Conservation (phyloP, 1,139 yeast genomes). For the Pichia cactophila region DNA sequence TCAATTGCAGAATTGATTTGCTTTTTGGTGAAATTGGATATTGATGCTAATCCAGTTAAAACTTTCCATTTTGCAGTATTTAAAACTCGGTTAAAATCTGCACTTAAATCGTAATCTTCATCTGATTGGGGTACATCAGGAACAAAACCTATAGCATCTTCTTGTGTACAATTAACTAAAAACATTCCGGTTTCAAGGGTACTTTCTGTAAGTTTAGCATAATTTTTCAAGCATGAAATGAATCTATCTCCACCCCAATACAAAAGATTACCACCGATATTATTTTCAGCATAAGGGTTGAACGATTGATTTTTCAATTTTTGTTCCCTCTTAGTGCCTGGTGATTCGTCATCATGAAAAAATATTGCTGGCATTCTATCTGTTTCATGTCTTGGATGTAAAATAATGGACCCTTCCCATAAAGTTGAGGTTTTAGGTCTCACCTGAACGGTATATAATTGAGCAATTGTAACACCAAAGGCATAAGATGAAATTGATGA, state of each 20-base stretch:
- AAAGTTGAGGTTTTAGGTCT: constrained; percentile 71
- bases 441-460: constrained; percentile 70
- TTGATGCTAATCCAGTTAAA: constrained; percentile 75
- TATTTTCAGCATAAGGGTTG: constrained; percentile 61
- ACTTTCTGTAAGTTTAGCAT: constrained; percentile 59
- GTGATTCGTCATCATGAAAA: constrained; percentile 85
- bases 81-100: constrained; percentile 38
- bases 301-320: constrained; percentile 53
- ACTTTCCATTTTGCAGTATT: constrained; percentile 80
- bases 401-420: constrained; percentile 81
- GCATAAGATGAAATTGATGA: constrained; percentile 55
- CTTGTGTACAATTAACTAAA: constrained; percentile 72
- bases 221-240: constrained; percentile 42
- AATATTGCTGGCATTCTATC: constrained; percentile 74
- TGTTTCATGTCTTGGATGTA: constrained; percentile 51
- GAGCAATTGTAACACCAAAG: constrained; percentile 52
- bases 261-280: constrained; percentile 34
- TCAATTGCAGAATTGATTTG: constrained; percentile 56
- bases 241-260: constrained; percentile 94
- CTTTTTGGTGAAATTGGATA: constrained; percentile 63
- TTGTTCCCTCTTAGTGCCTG: constrained; percentile 61
- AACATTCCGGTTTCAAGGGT: constrained; percentile 64
- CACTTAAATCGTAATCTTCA: constrained; percentile 10
- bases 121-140: constrained; percentile 35
- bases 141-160: constrained; percentile 70